These are phyloP conservation scores for Cryptosporidium viatorum DNA, from an alignment of 169 alveolate species.

Conservation along the genomic window DNA sequence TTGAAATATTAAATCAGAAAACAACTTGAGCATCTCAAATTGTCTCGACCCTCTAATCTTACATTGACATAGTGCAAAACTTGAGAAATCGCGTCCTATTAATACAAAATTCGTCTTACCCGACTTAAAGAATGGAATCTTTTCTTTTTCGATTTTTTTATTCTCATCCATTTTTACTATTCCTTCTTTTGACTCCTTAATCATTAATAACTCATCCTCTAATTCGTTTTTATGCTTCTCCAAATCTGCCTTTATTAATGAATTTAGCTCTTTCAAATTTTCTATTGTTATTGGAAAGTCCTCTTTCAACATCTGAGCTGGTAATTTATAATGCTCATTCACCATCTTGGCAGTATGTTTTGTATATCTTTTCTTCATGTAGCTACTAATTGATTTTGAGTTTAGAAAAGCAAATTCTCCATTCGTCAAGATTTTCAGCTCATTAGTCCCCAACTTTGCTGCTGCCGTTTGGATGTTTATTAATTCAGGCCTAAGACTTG, in stretches of 20 bases:
- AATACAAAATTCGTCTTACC: constrained; percentile 41
- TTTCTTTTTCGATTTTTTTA: neutral
- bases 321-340: constrained; percentile 8
- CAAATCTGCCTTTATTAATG: constrained; percentile 17
- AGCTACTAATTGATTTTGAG: constrained; percentile 13
- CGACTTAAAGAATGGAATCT: constrained; percentile 12
- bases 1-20: constrained; percentile 52
- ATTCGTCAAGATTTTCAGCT: constrained; percentile 13
- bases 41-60: constrained; percentile 36
- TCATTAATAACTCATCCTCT: neutral
- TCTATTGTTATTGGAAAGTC: constrained; percentile 59
- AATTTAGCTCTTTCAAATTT: constrained; percentile 44
- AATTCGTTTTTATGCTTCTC: constrained; percentile 20
- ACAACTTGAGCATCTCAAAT: constrained; percentile 33
- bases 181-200: neutral
- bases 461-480: constrained; percentile 27
- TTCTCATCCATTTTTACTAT: neutral
- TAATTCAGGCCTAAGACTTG: constrained; percentile 45
- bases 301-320: constrained; percentile 16
- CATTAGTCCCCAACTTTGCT: constrained; percentile 32
- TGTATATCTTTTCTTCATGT: constrained; percentile 21
- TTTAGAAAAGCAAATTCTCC: constrained; percentile 58
- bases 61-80: constrained; percentile 56
- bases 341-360: constrained; percentile 48
- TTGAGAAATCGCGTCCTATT: constrained; percentile 57